Evolutionary conservation across 2,329 filamentous ascomycete genomes (phyloP), one percentile per base, ranked within the genome.

Genomic region (Aspergillus ustus): DNA sequence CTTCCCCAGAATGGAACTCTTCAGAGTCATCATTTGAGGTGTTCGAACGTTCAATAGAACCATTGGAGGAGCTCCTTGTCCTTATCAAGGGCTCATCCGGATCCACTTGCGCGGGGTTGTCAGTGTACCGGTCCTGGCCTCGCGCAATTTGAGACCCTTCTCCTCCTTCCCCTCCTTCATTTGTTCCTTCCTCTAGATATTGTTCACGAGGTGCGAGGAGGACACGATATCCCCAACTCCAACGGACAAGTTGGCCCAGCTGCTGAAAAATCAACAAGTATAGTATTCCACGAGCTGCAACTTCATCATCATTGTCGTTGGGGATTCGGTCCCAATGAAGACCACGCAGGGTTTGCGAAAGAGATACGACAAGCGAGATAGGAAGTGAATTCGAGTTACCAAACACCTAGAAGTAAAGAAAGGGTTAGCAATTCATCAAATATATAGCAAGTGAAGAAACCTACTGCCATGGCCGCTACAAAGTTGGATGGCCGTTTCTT

Each of bases 191-290:
- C 66, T 80, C 80, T 51, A 80, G 70, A 62, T 81, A 81, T 22
- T 81, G 77, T 19, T 89, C 87, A 67, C 92, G 90, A 19, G 94
- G 92, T 19, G 93, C 93, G n/a, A 99, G 83, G 19, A 99, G 83
- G 43, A 98, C 89, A 70, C 97, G 93, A 77, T 97, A 98, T 11
- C 95, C 95, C 95, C 95, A 99, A 65, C 92, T 97, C 95, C 95
- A 99, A 62, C 95, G 87, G 20, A 99, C 89, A 28, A 98, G 82
- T 78, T 99, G 95, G 22, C 95, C 95, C 3, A 99, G 86, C 76
- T 99, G 95, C 79, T 99, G 95, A 80, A 99, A 99, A 68, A 99
- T 96, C 64, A 99, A 84, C 11, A 99, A 85, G 73, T 99, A 99
- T 0, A 99, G 82, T 63, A 99, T 98, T 62, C 95, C 95, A 64